Conservation (phyloP, 75 land plant species). For the Cunninghamia lanceolata region DNA sequence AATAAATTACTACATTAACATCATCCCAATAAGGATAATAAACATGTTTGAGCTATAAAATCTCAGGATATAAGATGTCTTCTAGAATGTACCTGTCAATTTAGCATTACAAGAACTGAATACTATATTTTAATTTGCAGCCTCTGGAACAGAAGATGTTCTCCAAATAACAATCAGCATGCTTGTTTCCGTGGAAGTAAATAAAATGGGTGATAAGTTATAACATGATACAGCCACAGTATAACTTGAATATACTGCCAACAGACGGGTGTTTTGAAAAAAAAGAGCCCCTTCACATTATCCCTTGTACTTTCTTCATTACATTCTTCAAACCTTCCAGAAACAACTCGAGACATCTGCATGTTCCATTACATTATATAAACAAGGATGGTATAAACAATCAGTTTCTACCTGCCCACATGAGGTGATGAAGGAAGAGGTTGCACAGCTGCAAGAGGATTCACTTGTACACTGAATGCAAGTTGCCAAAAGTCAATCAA, state of each 20-base stretch:
- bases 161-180: neutral
- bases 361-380: neutral
- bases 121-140: neutral
- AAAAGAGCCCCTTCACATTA: neutral
- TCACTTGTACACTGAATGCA: slow-evolving; percentile 80
- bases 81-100: neutral
- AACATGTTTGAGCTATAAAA: neutral
- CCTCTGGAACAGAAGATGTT: neutral
- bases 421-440: slow-evolving; percentile 35
- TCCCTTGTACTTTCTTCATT: neutral
- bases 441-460: slow-evolving; percentile 82
- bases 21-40: neutral
- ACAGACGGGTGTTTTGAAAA: neutral
- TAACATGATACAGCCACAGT: neutral
- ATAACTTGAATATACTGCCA: neutral
- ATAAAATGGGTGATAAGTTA: neutral
- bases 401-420: slow-evolving; percentile 5
- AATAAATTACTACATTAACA: neutral
- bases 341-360: neutral
- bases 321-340: neutral
- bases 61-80: neutral
- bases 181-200: neutral
- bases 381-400: neutral
- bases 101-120: neutral
- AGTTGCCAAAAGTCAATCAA: slow-evolving; percentile 66